Evolutionary conservation across 768 basidiomycete genomes (phyloP).

Genomic region (Phlegmacium glaucopus): DNA sequence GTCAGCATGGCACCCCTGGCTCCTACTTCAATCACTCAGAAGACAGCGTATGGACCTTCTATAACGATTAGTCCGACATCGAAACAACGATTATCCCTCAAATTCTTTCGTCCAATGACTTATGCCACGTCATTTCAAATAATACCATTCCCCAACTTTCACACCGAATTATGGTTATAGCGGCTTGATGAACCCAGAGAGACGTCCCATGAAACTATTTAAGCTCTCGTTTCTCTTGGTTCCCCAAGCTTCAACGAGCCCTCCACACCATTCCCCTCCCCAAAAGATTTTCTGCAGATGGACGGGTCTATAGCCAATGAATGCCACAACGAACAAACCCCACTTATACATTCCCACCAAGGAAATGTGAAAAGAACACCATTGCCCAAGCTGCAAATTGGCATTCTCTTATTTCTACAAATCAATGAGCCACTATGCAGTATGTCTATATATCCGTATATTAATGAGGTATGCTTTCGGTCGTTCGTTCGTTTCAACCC

Average conservation of each 20-base stretch:
- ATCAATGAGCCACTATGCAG: conserved; percentile 46
- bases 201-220: too few relatives aligned
- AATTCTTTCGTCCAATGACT: too few relatives aligned
- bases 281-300: neutral
- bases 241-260: neutral
- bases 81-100: too few relatives aligned
- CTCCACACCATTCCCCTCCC: too few relatives aligned
- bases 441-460: conserved; percentile 50
- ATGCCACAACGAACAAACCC: conserved; percentile 16
- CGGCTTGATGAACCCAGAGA: too few relatives aligned
- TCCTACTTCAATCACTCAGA: too few relatives aligned
- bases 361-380: conserved; percentile 21
- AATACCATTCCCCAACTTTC: neutral
- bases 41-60: too few relatives aligned
- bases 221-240: neutral
- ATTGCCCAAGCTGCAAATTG: conserved; percentile 42
- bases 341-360: conserved; percentile 7
- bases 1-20: too few relatives aligned
- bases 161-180: too few relatives aligned
- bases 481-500: neutral
- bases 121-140: too few relatives aligned
- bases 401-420: conserved; percentile 36
- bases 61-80: too few relatives aligned
- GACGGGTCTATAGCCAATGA: conserved; percentile 9
- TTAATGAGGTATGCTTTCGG: conserved; percentile 40